phyloP scores from a whole-genome alignment of 768 basidiomycete genomes.

The Phaeotremella fagi region DNA sequence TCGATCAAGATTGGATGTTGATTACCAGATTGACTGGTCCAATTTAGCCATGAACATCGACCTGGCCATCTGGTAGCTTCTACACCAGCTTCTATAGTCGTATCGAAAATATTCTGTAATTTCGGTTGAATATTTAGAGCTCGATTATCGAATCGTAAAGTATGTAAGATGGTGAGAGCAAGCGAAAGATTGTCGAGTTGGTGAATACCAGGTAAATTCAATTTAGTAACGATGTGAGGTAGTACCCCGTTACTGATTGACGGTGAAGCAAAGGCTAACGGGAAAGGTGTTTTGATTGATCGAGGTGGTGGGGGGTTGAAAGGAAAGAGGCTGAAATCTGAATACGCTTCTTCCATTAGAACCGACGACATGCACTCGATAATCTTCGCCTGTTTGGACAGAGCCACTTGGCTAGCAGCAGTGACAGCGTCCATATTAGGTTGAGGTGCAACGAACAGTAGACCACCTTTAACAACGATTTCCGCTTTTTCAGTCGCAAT shows the following conservation, averaged over 20 bases:
- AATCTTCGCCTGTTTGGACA: constrained; percentile 8
- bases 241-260: background rate
- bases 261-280: constrained; percentile 2
- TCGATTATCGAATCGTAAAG: constrained; percentile 53
- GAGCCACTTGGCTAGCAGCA: constrained; percentile 13
- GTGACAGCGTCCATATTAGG: constrained; percentile 56
- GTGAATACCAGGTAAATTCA: constrained; percentile 74
- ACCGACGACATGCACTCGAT: constrained; percentile 6
- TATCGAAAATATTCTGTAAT: constrained; percentile 51
- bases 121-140: constrained; percentile 32
- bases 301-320: constrained; percentile 10
- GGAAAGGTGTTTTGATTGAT: constrained; percentile 12
- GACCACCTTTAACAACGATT: constrained; percentile 60
- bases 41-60: constrained; percentile 61
- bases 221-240: constrained; percentile 14
- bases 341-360: background rate
- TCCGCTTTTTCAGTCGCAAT: constrained; percentile 81
- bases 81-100: constrained; percentile 60
- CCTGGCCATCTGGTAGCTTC: constrained; percentile 68
- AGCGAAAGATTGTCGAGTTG: constrained; percentile 79
- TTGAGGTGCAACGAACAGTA: constrained; percentile 45
- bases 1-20: constrained; percentile 67
- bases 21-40: background rate
- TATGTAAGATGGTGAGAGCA: constrained; percentile 61
- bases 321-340: constrained; percentile 1